Base-by-base conservation (phyloP, 805 yeast genomes). In the Aciculoconidium aculeatum region DNA sequence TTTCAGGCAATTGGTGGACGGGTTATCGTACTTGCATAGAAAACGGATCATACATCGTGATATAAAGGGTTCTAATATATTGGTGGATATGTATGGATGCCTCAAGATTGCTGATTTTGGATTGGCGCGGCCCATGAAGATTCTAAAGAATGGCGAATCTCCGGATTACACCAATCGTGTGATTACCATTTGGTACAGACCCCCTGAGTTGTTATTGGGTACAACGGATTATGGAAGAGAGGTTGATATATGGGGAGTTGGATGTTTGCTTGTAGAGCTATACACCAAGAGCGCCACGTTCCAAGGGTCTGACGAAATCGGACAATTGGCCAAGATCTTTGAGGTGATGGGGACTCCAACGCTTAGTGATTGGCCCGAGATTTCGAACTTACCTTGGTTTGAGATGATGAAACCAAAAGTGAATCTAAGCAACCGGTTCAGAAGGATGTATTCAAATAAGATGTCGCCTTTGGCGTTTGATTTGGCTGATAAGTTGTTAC, bases 191-290 rank as follows among this genome's bases (percentile, higher is more conserved):
- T 92, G 98, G 98, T 90, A 92, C 53, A 71, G 98, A 35, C 98
- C 98, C 1, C 97, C 97, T 0, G 98, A 90, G 53, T 67, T 92
- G 17, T 61, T 92, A 21, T 56, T 92, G 34, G 98, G 98, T 1
- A 77, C 95, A 0, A 88, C 97, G 0, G 79, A 77, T 35, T 92
- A 92, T 55, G 92, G 88, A 0, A 61, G 86, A 22, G 95, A 84
- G 44, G 92, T 92, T 7, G 98, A 92, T 50, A 77, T 86, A 42
- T 92, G 98, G 98, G 96, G 97, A 0, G 78, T 86, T 37, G 98
- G 98, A 3, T 92, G 97, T 59, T 63, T 92, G 15, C 61, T 92
- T 36, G 70, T 86, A 15, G 97, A 92, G 52, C 54, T 92, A 21
- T 86, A 84, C 47, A 72, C 79, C 2, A 72, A 77, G 40, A 58